Evolutionary conservation across 768 basidiomycete species (phyloP).

Genomic region (Collybia nuda): DNA sequence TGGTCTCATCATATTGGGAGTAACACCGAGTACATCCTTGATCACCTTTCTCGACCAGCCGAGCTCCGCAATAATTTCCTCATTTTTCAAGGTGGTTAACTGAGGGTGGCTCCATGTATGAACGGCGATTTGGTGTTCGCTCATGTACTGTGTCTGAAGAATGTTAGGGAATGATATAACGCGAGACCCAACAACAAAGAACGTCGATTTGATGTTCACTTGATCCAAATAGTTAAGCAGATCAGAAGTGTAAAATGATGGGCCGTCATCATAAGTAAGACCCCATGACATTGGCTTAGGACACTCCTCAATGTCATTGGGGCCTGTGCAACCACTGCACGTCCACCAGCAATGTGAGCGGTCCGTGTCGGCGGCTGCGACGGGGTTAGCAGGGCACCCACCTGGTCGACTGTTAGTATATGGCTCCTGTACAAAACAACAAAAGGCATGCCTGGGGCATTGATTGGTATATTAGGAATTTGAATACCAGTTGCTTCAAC

Average conservation of each 20-base stretch:
- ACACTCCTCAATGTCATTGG: constrained; percentile 75
- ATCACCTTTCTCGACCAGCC: constrained; percentile 88
- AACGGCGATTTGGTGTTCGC: constrained; percentile 74
- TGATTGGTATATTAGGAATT: constrained; percentile 56
- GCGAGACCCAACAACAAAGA: constrained; percentile 87
- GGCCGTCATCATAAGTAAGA: constrained; percentile 75
- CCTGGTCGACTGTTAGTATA: constrained; percentile 25
- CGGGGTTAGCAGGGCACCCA: constrained; percentile 59
- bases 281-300: constrained; percentile 62
- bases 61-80: constrained; percentile 83
- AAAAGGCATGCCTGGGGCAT: constrained; percentile 31
- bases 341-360: constrained; percentile 75
- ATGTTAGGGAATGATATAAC: constrained; percentile 67
- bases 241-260: constrained; percentile 72
- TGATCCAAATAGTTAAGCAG: constrained; percentile 70
- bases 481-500: constrained; percentile 52
- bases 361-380: constrained; percentile 48
- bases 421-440: background rate
- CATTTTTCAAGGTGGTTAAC: constrained; percentile 74
- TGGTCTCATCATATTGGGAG: constrained; percentile 78
- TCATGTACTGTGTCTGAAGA: constrained; percentile 75
- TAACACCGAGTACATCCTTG: constrained; percentile 76
- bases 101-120: constrained; percentile 71
- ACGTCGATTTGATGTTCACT: constrained; percentile 71
- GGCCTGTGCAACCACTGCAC: constrained; percentile 66